Evolutionary conservation across 371 early-diverging fungal genomes (phyloP).

Genomic region (Mucor indicus): DNA sequence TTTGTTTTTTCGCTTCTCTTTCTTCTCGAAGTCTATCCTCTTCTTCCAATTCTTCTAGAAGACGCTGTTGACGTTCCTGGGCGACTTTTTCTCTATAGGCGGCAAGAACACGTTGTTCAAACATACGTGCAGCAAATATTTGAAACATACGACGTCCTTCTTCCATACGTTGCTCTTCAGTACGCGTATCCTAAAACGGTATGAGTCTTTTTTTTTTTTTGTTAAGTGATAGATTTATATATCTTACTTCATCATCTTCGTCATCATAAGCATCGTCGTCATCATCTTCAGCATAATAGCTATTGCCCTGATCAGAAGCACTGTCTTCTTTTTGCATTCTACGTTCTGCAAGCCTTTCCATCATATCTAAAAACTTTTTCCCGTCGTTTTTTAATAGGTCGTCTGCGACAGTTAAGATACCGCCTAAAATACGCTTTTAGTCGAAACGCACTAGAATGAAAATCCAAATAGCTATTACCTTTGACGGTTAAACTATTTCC

Average conservation of each 20-base stretch:
- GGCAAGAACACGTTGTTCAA: slow-evolving; percentile 89
- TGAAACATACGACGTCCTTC: slow-evolving; percentile 92
- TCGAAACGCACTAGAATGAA: not conserved
- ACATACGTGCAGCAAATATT: slow-evolving; percentile 92
- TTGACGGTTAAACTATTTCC: slow-evolving; percentile 67
- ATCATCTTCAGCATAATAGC: slow-evolving; percentile 44
- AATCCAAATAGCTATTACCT: slow-evolving; percentile 59
- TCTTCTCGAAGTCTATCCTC: slow-evolving; percentile 72
- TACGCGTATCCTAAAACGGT: slow-evolving; percentile 60
- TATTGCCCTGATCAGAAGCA: slow-evolving; percentile 17
- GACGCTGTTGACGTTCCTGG: slow-evolving; percentile 72
- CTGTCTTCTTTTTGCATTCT: slow-evolving; percentile 78
- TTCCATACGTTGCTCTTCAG: slow-evolving; percentile 86
- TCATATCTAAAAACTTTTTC: slow-evolving; percentile 89
- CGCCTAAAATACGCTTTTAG: slow-evolving; percentile 40
- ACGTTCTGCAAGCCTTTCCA: slow-evolving; percentile 91
- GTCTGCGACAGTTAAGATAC: slow-evolving; percentile 86
- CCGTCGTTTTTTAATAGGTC: slow-evolving; percentile 91
- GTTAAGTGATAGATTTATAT: not conserved
- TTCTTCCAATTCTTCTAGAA: slow-evolving; percentile 80
- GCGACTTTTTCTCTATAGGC: slow-evolving; percentile 93
- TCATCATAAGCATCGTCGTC: slow-evolving; percentile 64
- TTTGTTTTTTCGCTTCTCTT: slow-evolving; percentile 64
- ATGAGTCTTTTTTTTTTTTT: not conserved
- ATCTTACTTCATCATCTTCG: slow-evolving; percentile 53